Base-by-base conservation (phyloP, 2,329 filamentous ascomycete species). In the Metarhizium anisopliae region DNA sequence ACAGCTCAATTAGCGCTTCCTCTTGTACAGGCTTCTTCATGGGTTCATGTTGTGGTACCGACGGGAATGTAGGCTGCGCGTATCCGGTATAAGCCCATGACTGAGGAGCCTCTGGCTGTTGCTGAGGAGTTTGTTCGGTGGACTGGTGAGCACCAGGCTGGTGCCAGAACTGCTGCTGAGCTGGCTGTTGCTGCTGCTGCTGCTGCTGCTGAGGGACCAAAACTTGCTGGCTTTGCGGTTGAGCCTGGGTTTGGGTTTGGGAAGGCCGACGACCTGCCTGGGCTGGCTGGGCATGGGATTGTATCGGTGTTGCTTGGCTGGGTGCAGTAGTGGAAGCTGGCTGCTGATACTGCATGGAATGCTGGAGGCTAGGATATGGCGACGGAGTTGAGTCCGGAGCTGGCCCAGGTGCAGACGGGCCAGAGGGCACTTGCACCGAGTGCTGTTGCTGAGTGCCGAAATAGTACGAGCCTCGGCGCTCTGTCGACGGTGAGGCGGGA, bases 1-100 rank as follows among this genome's bases (percentile, higher is more conserved):
- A 92, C 59, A 93, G 76, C 69, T 94, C 89, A 70, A 94, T 94
- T 64, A 94, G 72, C 57, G 84, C 87, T 70, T 93, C 89, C 70
- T 93, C 89, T 50, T 87, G 78, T 1, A 74, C 78, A 14, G 80
- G 80, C 63, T 77, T 64, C 58, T 68, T 66, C 29, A 65, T 58
- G 3, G 70, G 71, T 47, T 74, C 72, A 52, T 71, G 77, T 53
- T 72, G 72, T 13, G 81, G 83, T 32, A 81, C 77, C 2, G 80
- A 75, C 1, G 87, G 87, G 64, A 90, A 89, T 2, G 79, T 73
- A 29, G 85, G 81, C 63, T 83, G 81, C 3, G 70, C 72, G 63
- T 83, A 85, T 6, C 76, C 74, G 11, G 68, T 59, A 58, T 83
- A 81, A 2, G 70, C 72, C 61, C 72, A 71, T n/a, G 65, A 68